Conservation (phyloP, 768 basidiomycete genomes). For the Mycena galopus region DNA sequence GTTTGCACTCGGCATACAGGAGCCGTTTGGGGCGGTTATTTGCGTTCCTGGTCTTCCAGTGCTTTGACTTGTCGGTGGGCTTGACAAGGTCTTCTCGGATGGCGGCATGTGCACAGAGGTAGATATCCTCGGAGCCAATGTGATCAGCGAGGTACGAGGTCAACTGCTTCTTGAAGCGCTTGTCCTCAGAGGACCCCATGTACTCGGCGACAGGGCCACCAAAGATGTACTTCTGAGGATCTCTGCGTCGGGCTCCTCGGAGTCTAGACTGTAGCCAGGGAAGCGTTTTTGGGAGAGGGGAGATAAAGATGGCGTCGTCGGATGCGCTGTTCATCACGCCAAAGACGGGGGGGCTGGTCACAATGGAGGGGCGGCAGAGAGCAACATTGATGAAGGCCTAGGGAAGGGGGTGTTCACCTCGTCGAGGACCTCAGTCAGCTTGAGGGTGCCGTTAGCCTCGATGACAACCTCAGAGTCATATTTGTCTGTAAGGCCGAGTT, state of each 20-base stretch:
- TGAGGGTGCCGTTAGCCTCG: conserved; percentile 91
- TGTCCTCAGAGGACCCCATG: conserved; percentile 99
- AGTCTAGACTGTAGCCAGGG: conserved; percentile 96
- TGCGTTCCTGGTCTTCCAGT: conserved; percentile 90
- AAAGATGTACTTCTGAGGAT: conserved; percentile 97
- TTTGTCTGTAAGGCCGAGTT: conserved; percentile 97
- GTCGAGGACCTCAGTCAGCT: conserved; percentile 86
- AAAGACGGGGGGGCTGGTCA: conserved; percentile 96
- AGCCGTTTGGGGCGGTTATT: conserved; percentile 80
- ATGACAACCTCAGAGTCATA: conserved; percentile 95
- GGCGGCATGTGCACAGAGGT: conserved; percentile 91
- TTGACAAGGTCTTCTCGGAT: conserved; percentile 94
- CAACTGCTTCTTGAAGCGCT: conserved; percentile 99
- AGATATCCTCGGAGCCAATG: conserved; percentile 95
- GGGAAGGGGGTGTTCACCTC: conserved; percentile 95
- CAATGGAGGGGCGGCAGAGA: conserved; percentile 96
- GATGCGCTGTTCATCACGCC: conserved; percentile 99
- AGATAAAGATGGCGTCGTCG: conserved; percentile 97
- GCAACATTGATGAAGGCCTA: conserved; percentile 98
- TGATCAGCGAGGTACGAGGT: conserved; percentile 95
- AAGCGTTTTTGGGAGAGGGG: conserved; percentile 98
- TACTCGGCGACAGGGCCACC: conserved; percentile 99
- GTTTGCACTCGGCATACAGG: conserved; percentile 82
- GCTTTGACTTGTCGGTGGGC: conserved; percentile 87
- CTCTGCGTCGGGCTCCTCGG: conserved; percentile 94